A percentile compares a stretch with the other conserved stretches of the same genome.
Evolutionary conservation across 2,329 filamentous ascomycete genomes (phyloP).

Genomic region (Neonectria sp.): DNA sequence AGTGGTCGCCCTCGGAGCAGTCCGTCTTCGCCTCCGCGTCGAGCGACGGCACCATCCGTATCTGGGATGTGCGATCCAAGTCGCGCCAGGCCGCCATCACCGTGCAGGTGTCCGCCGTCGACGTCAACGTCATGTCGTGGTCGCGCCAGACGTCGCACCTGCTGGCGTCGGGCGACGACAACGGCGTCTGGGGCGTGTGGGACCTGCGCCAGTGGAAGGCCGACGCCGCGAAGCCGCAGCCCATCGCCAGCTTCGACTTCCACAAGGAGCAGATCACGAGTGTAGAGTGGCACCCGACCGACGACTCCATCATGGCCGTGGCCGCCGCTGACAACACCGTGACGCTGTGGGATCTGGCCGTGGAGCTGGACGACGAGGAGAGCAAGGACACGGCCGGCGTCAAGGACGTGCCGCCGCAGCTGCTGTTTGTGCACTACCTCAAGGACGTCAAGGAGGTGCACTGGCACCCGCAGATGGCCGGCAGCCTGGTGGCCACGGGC

Average conservation of each 20-base stretch:
- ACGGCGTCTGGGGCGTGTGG: slow-evolving; percentile 96
- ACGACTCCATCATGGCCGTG: slow-evolving; percentile 95
- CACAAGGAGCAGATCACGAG: slow-evolving; percentile 97
- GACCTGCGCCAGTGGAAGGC: slow-evolving; percentile 94
- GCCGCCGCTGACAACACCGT: slow-evolving; percentile 94
- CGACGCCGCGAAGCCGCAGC: slow-evolving; percentile 73
- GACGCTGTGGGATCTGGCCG: slow-evolving; percentile 96
- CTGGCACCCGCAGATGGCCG: slow-evolving; percentile 97
- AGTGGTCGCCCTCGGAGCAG: slow-evolving; percentile 95
- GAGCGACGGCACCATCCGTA: slow-evolving; percentile 92
- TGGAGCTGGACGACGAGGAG: slow-evolving; percentile 97
- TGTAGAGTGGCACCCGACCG: slow-evolving; percentile 97
- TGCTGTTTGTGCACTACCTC: slow-evolving; percentile 97
- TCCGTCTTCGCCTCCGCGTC: slow-evolving; percentile 96
- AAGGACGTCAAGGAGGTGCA: slow-evolving; percentile 95
- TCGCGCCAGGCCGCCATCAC: slow-evolving; percentile 89
- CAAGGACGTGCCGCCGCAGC: slow-evolving; percentile 91
- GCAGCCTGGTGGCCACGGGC: slow-evolving; percentile 90
- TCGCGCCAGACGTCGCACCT: slow-evolving; percentile 90
- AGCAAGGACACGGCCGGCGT: slow-evolving; percentile 90
- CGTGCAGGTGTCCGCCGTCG: slow-evolving; percentile 85
- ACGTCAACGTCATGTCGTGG: slow-evolving; percentile 98
- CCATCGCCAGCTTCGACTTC: slow-evolving; percentile 94
- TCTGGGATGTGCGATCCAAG: slow-evolving; percentile 96
- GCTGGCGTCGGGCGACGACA: slow-evolving; percentile 92